A percentile compares a stretch with the other conserved stretches of the same genome.
These are phyloP conservation scores for Trichoderma koningii DNA, from an alignment of 2,329 filamentous ascomycete species.

Conservation along the genomic window DNA sequence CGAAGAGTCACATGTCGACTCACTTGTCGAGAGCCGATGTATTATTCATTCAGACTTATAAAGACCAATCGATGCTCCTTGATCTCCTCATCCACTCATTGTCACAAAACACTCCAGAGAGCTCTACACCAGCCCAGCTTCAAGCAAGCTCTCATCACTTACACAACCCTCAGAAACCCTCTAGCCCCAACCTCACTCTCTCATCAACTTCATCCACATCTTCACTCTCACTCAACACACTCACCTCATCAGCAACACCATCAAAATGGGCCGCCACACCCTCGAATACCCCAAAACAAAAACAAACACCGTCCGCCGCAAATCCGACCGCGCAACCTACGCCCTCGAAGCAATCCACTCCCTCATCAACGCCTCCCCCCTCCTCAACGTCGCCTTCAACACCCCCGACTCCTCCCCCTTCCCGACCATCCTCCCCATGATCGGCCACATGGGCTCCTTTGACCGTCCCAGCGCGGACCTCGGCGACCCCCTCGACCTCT, in stretches of 20 bases:
- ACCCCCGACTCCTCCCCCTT: constrained; percentile 63
- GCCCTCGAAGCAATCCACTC: constrained; percentile 71
- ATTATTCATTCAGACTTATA: too few species aligned
- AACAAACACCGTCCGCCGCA: constrained; percentile 67
- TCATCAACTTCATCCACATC: background rate
- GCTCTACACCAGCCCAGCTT: too few species aligned
- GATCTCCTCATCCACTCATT: too few species aligned
- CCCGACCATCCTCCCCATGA: constrained; percentile 79
- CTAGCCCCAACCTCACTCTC: too few species aligned
- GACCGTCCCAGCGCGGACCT: constrained; percentile 59
- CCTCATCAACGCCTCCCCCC: constrained; percentile 72
- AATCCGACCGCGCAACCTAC: constrained; percentile 68
- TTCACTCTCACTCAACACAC: background rate
- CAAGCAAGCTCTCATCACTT: too few species aligned
- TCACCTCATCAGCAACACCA: background rate
- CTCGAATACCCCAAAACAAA: constrained; percentile 65
- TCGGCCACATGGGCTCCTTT: constrained; percentile 78
- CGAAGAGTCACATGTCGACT: too few species aligned
- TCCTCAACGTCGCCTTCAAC: constrained; percentile 80
- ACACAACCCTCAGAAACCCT: too few species aligned
- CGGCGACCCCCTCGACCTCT: constrained; percentile 70
- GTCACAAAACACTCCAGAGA: too few species aligned
- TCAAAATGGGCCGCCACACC: constrained; percentile 41
- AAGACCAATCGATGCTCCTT: too few species aligned
- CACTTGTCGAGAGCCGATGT: too few species aligned